Conservation (phyloP, 1,139 yeast genomes). For the Saccharomyces pastorianus region DNA sequence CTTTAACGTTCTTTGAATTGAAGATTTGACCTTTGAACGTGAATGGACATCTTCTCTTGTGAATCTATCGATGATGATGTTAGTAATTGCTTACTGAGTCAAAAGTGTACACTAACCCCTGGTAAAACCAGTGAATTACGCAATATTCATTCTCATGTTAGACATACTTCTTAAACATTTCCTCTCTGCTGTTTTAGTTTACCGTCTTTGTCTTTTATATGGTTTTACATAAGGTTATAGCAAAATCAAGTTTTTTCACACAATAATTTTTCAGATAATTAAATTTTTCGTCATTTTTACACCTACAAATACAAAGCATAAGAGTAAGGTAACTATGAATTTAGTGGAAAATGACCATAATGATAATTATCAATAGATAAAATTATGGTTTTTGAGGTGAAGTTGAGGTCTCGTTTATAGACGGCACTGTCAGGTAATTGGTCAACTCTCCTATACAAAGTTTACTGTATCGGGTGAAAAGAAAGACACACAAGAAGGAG, state of each 20-base stretch:
- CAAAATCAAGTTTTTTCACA: background rate
- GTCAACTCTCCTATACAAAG: background rate
- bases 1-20: constrained; percentile 80
- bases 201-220: background rate
- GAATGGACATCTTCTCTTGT: constrained; percentile 83
- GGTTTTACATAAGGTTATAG: background rate
- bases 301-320: background rate
- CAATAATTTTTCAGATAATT: background rate
- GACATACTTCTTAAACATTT: background rate
- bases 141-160: background rate
- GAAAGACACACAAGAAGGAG: background rate
- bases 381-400: background rate
- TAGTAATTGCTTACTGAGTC: background rate
- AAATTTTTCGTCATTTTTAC: background rate
- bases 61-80: constrained; percentile 42
- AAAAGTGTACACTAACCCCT: background rate
- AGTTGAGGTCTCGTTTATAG: background rate
- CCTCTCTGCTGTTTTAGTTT: background rate
- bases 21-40: constrained; percentile 84
- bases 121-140: background rate
- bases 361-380: background rate
- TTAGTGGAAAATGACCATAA: background rate
- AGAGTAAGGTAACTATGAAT: background rate
- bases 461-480: background rate
- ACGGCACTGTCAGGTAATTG: background rate